Percentiles rank a stretch among this genome's conserved stretches.
phyloP scores from a whole-genome alignment of 345 rosid genomes.

The Hibiscus syriacus region DNA sequence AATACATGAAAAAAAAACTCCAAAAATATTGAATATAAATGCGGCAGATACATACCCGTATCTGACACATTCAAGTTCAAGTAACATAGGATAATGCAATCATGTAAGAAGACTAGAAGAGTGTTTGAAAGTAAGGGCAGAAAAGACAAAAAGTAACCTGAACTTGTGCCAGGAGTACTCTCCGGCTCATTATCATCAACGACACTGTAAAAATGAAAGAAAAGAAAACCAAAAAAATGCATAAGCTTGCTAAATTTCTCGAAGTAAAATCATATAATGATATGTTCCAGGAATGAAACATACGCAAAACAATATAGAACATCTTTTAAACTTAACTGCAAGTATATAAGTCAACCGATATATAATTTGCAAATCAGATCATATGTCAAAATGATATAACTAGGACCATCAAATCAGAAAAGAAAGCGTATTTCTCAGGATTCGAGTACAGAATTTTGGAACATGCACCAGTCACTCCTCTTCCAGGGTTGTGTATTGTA shows the following conservation, averaged over 20 bases:
- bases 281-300: not conserved
- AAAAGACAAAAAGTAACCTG: constrained; percentile 35
- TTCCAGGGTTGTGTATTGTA: too few species aligned
- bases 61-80: too few species aligned
- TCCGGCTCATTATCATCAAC: constrained; percentile 22
- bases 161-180: constrained; percentile 34
- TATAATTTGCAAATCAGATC: constrained; percentile 1
- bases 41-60: too few species aligned
- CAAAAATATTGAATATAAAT: too few species aligned
- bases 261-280: not conserved
- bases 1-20: too few species aligned
- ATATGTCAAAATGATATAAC: not conserved
- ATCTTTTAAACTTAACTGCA: not conserved
- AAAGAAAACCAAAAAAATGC: not conserved
- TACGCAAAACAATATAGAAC: not conserved
- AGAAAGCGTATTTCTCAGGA: not conserved
- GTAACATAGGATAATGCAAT: not conserved
- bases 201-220: not conserved
- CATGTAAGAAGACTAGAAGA: not conserved
- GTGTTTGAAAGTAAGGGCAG: not conserved
- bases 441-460: not conserved
- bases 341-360: not conserved
- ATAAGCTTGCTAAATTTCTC: not conserved
- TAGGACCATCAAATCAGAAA: not conserved
- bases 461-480: too few species aligned